Base-by-base conservation (phyloP, 179 eudicot genomes). In the Beta macrorhiza region DNA sequence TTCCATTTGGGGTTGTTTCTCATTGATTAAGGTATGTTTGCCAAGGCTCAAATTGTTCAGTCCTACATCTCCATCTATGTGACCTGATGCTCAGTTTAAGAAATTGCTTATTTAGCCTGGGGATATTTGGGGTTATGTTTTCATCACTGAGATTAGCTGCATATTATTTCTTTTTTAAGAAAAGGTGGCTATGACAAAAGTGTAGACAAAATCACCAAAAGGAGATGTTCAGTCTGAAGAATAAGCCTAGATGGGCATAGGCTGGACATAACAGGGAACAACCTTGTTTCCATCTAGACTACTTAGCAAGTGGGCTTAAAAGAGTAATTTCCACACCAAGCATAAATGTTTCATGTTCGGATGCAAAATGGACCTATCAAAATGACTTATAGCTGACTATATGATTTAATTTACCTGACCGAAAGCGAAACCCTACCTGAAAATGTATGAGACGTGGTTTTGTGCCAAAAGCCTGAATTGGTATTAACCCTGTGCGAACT, bases 271-370 rank as follows among this genome's bases (percentile, higher is more conserved):
- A 53, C 17, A 5, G 83, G 83, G 61, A 67, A 17, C 8, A 32
- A 53, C 65, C 71, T 64, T 42, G 5, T 72, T 22, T 49, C 45
- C 11, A 6, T 5, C 32, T 10, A 16, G 22, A 63, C 59, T 51
- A 80, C 9, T 73, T 73, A 62, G 63, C 78, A 63, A 77, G 56
- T 75, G 47, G 72, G 79, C 57, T 56, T 67, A 32, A 67, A 75
- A 56, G 56, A 67, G 47, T 75, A 45, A 20, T 68, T 67, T 75
- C 17, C 67, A 53, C 75, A 68, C 75, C 67, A 78, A 52, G 51
- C 37, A n/a, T 51, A 71, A n/a, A 57, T 7, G 20, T 32, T 29
- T 29, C 11, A 42, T 68, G 37, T 42, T 70, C 16, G 45, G 15
- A 57, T 19, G 37, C 25, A 37, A 29, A 47, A 7, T 29, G 51